Conservation (phyloP, 306 rosid species). For the Ceratonia siliqua region DNA sequence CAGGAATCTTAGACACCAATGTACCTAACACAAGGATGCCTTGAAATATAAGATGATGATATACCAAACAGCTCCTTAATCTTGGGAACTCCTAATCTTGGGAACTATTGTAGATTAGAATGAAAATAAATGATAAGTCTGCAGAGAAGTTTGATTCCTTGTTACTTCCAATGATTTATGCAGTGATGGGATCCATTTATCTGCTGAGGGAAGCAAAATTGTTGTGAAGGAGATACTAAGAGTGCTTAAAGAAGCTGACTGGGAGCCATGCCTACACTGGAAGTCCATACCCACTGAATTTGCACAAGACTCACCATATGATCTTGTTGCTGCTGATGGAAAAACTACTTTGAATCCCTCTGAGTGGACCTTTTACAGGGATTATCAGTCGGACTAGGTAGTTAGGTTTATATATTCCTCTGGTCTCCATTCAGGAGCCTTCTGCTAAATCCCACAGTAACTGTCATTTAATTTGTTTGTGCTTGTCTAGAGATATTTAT, state of each 20-base stretch:
- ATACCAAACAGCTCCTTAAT: no score
- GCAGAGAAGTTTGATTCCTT: background rate
- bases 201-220: constrained; percentile 87
- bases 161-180: constrained; percentile 1
- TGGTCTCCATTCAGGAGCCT: constrained; percentile 1
- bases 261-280: constrained; percentile 94
- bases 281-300: constrained; percentile 77
- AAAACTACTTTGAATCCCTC: constrained; percentile 71
- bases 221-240: constrained; percentile 78
- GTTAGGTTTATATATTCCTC: background rate
- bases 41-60: no score
- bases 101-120: background rate
- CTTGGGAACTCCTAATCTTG: no score
- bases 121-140: background rate
- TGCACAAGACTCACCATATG: constrained; percentile 75
- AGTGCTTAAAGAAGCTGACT: constrained; percentile 77
- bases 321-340: constrained; percentile 90
- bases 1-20: no score
- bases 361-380: constrained; percentile 80
- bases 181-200: constrained; percentile 93
- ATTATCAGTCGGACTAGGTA: constrained; percentile 68
- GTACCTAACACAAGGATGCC: no score
- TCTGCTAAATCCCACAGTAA: background rate
- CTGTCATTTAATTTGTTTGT: background rate
- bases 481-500: no score